Base-by-base conservation (phyloP, 1,284 basidiomycete species). In the Trichosporon sp. region DNA sequence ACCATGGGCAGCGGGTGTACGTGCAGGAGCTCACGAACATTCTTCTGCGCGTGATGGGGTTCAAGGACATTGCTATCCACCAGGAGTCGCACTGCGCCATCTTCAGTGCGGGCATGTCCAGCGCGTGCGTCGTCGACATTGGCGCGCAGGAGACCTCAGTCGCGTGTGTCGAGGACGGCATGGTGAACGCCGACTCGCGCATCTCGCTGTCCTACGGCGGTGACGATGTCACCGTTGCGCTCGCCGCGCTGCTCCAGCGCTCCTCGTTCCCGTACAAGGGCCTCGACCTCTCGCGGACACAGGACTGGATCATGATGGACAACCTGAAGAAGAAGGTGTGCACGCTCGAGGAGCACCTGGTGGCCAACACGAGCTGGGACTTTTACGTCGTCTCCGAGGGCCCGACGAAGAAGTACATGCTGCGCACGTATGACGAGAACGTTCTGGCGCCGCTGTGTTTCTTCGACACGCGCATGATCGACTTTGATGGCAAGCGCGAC, bases 31-130 rank as follows among this genome's bases (percentile, higher is more conserved):
- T 97, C 77, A 88, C 90, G 12, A 88, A 92, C 75, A 84, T 98
- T 14, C 84, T 98, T 6, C 83, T 99, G 54, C 85, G 89, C 48
- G 88, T 88, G 4, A 91, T 99, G 88, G 93, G 93, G 0, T 98
- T 98, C 87, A 93, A 92, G 80, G 92, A 96, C 82, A 84, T 97
- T 59, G 94, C 92, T 76, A 89, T 91, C 12, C 93, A 96, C 82
- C 94, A 96, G 92, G 95, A 97, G 87, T 91, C 93, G 1, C 87
- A 97, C 37, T 93, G 93, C 66, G 94, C 97, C 4, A 93, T 94
- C 1, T 98, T 97, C 81, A 94, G 96, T 19, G 94, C 96, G 1
- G 97, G 97, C 11, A 91, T 98, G 70, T 94, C 93, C 0, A 92
- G 90, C 74, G 96, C 95, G 11, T 98, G 96, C 79, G 93, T 99